Conservation (phyloP, 306 rosid species). For the Leucaena leucocephala region DNA sequence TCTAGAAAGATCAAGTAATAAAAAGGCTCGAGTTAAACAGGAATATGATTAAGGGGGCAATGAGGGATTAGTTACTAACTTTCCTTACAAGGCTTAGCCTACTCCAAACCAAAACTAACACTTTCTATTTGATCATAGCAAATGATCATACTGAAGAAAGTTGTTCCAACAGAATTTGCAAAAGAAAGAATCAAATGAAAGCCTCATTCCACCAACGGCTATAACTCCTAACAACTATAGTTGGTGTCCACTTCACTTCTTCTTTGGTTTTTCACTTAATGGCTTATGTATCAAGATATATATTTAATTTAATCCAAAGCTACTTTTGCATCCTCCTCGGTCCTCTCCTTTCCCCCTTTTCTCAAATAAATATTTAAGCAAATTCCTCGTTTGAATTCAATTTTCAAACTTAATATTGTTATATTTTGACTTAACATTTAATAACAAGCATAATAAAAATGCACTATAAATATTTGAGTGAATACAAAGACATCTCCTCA, state of each 20-base stretch:
- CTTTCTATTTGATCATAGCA: constrained; percentile 22
- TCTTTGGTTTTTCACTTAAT: background rate
- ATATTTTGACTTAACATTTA: background rate
- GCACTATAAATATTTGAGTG: background rate
- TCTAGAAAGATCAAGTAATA: background rate
- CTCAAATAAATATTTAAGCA: background rate
- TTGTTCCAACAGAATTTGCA: constrained; percentile 44
- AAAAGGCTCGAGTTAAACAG: background rate
- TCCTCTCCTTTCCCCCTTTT: background rate
- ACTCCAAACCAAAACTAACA: constrained; percentile 28
- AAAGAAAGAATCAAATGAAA: background rate
- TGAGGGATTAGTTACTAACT: constrained; percentile 29
- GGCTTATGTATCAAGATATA: background rate
- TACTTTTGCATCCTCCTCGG: background rate
- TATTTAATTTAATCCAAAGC: background rate
- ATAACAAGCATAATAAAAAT: background rate
- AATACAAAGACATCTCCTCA: too few relatives aligned
- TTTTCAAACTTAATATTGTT: background rate
- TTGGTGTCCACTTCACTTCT: background rate
- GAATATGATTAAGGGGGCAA: background rate
- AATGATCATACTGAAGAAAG: constrained; percentile 34
- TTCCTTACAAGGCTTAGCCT: constrained; percentile 53
- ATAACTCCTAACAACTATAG: background rate
- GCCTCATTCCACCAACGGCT: constrained; percentile 19
- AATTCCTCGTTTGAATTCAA: background rate